phyloP scores from a whole-genome alignment of 257 asterid species.

The Forsythia viridissima region DNA sequence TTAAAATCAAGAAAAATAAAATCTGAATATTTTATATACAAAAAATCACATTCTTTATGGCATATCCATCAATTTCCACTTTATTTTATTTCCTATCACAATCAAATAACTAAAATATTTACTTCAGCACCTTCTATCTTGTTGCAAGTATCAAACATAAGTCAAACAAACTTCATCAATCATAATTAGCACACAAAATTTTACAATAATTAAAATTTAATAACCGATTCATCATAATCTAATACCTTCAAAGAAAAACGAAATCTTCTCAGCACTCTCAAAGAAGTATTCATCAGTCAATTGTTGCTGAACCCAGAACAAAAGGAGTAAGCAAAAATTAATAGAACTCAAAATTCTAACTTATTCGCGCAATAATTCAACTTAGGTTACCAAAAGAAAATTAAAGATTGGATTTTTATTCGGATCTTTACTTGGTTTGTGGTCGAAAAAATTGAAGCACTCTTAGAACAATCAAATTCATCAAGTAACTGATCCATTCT shows the following conservation, averaged over 20 bases:
- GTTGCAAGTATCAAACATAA: neutral
- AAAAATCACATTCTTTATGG: neutral
- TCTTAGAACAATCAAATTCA: constrained; percentile 62
- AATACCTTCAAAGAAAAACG: constrained; percentile 94
- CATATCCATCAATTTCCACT: neutral
- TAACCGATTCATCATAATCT: neutral
- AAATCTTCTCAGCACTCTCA: constrained; percentile 89
- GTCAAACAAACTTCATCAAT: neutral
- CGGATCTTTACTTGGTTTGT: constrained; percentile 67
- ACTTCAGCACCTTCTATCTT: neutral
- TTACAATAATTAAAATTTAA: neutral
- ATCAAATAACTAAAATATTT: neutral
- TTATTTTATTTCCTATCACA: neutral
- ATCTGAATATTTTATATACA: neutral
- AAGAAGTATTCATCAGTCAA: constrained; percentile 77
- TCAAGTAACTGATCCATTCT: constrained; percentile 72
- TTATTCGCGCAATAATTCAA: neutral
- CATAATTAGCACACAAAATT: neutral
- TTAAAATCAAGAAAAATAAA: neutral
- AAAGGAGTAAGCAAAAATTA: constrained; percentile 15
- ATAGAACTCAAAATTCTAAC: constrained; percentile 5
- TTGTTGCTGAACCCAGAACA: constrained; percentile 48
- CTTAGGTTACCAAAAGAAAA: neutral
- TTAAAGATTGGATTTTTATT: neutral
- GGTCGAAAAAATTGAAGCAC: constrained; percentile 80